phyloP scores from a whole-genome alignment of 495 filamentous ascomycete species.

The Amniculicola lignicola region DNA sequence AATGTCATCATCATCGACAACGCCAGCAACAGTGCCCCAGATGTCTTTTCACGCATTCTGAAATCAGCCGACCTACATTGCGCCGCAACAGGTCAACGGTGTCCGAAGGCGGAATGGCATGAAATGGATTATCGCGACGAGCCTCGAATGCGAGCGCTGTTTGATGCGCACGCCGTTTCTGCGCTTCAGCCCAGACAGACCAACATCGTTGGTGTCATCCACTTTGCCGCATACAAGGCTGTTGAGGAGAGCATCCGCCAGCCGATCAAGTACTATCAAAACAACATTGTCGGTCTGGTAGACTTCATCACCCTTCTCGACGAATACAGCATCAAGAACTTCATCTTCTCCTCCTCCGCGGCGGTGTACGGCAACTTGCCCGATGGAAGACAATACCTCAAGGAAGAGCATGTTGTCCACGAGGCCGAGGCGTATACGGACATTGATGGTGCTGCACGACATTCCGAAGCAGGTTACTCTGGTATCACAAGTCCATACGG shows the following conservation, averaged over 20 bases:
- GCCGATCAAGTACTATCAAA: slow-evolving; percentile 59
- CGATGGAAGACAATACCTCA: slow-evolving; percentile 36
- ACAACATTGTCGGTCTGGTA: slow-evolving; percentile 37
- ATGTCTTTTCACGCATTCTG: slow-evolving; percentile 42
- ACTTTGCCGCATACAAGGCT: slow-evolving; percentile 61
- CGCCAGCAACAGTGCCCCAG: slow-evolving; percentile 54
- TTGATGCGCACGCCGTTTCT: neutral
- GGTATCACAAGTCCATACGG: slow-evolving; percentile 61
- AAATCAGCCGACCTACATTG: neutral
- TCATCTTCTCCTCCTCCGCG: slow-evolving; percentile 62
- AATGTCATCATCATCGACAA: slow-evolving; percentile 63
- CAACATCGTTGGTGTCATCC: slow-evolving; percentile 57
- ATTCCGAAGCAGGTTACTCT: neutral
- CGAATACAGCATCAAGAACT: slow-evolving; percentile 57
- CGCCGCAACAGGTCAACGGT: neutral
- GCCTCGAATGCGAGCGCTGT: neutral
- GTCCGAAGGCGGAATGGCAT: neutral
- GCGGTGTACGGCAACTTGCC: slow-evolving; percentile 60
- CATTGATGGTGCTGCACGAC: neutral
- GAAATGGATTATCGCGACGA: neutral
- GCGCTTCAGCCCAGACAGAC: slow-evolving; percentile 43
- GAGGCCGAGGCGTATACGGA: neutral
- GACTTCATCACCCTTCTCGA: slow-evolving; percentile 52
- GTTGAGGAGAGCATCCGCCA: slow-evolving; percentile 49
- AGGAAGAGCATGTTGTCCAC: neutral